A percentile compares a stretch with the other conserved stretches of the same genome.
These are phyloP conservation scores for Candida xyloterini DNA, from an alignment of 805 yeast genomes.

Conservation along the genomic window DNA sequence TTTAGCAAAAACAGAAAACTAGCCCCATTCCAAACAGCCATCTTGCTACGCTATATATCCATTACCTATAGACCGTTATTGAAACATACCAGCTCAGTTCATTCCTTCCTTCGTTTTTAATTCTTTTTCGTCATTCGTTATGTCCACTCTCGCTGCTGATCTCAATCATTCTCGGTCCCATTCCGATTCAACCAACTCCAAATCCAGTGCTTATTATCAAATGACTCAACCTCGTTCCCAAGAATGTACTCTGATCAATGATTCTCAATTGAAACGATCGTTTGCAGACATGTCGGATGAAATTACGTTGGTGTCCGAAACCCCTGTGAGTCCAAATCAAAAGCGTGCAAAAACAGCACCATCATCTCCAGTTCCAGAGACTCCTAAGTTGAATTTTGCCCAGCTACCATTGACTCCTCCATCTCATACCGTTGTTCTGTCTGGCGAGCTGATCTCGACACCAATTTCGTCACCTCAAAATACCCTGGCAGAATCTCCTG, in stretches of 20 bases:
- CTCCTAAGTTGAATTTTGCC: constrained; percentile 20
- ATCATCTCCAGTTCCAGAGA: constrained; percentile 30
- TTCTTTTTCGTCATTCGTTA: constrained; percentile 7
- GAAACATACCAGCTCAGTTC: constrained; percentile 1
- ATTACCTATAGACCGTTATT: background rate
- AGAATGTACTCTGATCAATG: constrained; percentile 13
- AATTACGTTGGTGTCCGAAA: constrained; percentile 9
- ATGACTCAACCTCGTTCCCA: constrained; percentile 28
- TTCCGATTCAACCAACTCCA: constrained; percentile 30
- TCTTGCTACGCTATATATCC: constrained; percentile 6
- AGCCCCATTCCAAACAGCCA: constrained; percentile 17
- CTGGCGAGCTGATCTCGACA: constrained; percentile 14
- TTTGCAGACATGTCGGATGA: constrained; percentile 16
- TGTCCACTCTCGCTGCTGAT: constrained; percentile 21
- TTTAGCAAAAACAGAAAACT: constrained; percentile 20
- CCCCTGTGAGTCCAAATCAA: constrained; percentile 10
- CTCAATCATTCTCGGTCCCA: constrained; percentile 31
- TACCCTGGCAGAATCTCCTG: constrained; percentile 14
- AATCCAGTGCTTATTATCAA: constrained; percentile 23
- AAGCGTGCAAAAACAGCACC: constrained; percentile 32
- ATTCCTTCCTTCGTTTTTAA: background rate
- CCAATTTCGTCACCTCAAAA: constrained; percentile 19
- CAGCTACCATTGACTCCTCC: constrained; percentile 29
- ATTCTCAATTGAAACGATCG: constrained; percentile 17
- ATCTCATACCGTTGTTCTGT: constrained; percentile 18